phyloP scores from a whole-genome alignment of 306 rosid species.

The Rosa multiflora region DNA sequence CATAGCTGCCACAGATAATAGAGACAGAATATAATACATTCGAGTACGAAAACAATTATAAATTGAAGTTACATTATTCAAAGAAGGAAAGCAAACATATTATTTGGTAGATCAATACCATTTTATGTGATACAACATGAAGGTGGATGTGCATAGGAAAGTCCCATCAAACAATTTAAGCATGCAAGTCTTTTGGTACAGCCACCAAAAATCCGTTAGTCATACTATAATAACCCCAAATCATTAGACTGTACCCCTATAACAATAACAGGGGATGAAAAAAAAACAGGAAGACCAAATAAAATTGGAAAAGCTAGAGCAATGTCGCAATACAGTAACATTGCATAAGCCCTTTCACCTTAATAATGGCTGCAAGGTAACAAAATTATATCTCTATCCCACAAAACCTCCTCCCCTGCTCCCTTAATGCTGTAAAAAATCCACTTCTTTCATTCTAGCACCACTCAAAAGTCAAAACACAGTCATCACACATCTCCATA shows the following conservation, averaged over 20 bases:
- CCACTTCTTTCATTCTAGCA: background rate
- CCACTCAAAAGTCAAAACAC: background rate
- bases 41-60: background rate
- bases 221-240: background rate
- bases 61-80: background rate
- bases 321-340: background rate
- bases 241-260: background rate
- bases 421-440: background rate
- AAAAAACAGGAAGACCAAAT: background rate
- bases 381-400: background rate
- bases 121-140: background rate
- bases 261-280: background rate
- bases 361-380: background rate
- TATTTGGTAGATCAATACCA: background rate
- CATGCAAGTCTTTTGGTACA: background rate
- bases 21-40: slow-evolving; percentile 13
- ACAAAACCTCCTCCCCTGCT: background rate
- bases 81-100: background rate
- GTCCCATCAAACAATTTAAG: background rate
- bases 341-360: background rate
- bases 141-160: background rate
- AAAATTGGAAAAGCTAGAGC: background rate
- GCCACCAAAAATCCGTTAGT: background rate
- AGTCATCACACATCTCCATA: background rate
- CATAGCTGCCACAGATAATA: slow-evolving; percentile 37